A percentile compares a stretch with the other conserved stretches of the same genome.
Evolutionary conservation across 768 basidiomycete genomes (phyloP).

Genomic region (Agaricus blazei): DNA sequence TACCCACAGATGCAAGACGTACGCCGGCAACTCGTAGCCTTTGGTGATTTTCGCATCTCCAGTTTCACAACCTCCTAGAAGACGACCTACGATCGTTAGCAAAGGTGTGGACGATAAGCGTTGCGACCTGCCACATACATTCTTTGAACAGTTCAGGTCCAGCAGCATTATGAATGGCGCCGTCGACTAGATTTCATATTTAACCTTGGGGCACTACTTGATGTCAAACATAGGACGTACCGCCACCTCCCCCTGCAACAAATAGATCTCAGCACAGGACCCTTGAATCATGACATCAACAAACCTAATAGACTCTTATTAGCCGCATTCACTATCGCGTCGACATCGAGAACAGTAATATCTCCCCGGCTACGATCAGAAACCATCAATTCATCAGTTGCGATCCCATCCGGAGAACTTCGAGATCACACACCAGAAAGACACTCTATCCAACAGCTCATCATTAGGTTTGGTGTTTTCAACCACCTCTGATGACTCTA

Average conservation of each 20-base stretch:
- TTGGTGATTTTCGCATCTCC: conserved; percentile 78
- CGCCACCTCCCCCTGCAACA: conserved; percentile 67
- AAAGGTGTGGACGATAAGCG: background rate
- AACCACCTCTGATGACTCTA: conserved; percentile 4
- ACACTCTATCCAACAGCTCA: conserved; percentile 4
- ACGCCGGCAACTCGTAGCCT: conserved; percentile 77
- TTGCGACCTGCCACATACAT: conserved; percentile 41
- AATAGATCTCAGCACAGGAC: background rate
- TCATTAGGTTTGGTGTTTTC: conserved; percentile 1
- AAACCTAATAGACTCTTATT: conserved; percentile 67
- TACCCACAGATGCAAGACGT: conserved; percentile 16
- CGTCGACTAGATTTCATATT: conserved; percentile 51
- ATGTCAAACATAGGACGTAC: conserved; percentile 29
- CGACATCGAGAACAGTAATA: conserved; percentile 67
- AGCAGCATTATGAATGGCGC: conserved; percentile 76
- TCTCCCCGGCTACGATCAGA: conserved; percentile 58
- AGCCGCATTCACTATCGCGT: conserved; percentile 81
- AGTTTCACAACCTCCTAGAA: conserved; percentile 60
- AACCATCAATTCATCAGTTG: background rate
- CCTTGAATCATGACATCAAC: conserved; percentile 17
- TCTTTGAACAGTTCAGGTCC: conserved; percentile 61
- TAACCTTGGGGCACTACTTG: background rate
- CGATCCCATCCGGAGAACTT: background rate
- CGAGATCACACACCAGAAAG: background rate
- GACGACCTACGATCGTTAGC: conserved; percentile 41